phyloP scores from a whole-genome alignment of 2,329 filamentous ascomycete genomes.

The Sporothrix curviconia region DNA sequence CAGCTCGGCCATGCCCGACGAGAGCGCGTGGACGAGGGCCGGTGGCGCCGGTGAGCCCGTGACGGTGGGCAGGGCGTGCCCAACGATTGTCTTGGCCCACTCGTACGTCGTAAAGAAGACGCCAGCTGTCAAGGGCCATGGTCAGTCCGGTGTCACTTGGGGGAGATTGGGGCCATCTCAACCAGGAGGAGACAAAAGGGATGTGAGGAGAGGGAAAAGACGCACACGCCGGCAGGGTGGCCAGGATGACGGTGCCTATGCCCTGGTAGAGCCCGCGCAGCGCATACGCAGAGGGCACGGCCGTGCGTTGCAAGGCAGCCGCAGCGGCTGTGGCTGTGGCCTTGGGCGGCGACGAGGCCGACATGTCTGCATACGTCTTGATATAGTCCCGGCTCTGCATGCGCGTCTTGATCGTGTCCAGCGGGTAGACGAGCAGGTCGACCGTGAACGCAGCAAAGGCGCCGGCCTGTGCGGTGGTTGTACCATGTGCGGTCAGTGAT shows the following conservation, averaged over 20 bases:
- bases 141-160: no score
- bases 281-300: conserved; percentile 35
- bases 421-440: conserved; percentile 76
- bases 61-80: conserved; percentile 35
- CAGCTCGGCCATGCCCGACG: conserved; percentile 72
- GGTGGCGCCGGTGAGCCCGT: conserved; percentile 39
- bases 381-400: conserved; percentile 73
- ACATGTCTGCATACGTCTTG: conserved; percentile 42
- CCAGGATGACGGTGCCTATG: conserved; percentile 74
- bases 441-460: conserved; percentile 80
- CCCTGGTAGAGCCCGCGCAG: conserved; percentile 80
- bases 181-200: no score
- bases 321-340: background rate
- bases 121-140: no score
- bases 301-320: background rate
- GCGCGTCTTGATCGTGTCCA: conserved; percentile 86
- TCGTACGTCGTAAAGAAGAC: conserved; percentile 91
- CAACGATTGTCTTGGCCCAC: conserved; percentile 59
- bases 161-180: no score
- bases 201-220: background rate
- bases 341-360: background rate
- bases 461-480: conserved; percentile 71
- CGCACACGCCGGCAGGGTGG: conserved; percentile 78
- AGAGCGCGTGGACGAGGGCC: conserved; percentile 61
- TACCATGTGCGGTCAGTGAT: no score